Percentiles rank a stretch among this genome's conserved stretches.
These are phyloP conservation scores for Penicillium cinerascens DNA, from an alignment of 495 filamentous ascomycete species.

Conservation along the genomic window DNA sequence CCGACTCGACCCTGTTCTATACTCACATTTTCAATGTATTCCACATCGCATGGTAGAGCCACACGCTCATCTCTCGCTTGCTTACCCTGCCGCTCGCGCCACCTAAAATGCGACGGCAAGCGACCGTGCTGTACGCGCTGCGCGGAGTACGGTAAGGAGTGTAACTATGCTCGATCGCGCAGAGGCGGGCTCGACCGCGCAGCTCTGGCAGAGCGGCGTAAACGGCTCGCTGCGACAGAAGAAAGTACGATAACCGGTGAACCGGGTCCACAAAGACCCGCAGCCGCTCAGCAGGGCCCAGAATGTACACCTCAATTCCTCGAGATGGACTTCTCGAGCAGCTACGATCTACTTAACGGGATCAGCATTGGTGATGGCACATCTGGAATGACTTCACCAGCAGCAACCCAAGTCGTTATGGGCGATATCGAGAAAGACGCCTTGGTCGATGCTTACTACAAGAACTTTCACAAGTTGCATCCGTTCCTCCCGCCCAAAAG, in stretches of 20 bases:
- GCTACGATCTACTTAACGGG: not conserved
- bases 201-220: slow-evolving; percentile 20
- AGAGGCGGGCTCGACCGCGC: slow-evolving; percentile 21
- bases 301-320: slow-evolving; percentile 4
- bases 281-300: not conserved
- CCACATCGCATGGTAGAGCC: slow-evolving; percentile 1
- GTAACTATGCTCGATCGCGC: slow-evolving; percentile 19
- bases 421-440: slow-evolving; percentile 17
- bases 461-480: slow-evolving; percentile 27
- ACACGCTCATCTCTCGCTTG: slow-evolving; percentile 21
- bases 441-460: slow-evolving; percentile 21
- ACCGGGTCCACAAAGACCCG: not conserved
- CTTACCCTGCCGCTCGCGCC: slow-evolving; percentile 21
- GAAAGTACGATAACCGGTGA: not conserved
- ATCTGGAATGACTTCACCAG: not conserved
- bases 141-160: slow-evolving; percentile 13
- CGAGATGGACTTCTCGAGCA: not conserved
- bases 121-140: slow-evolving; percentile 19
- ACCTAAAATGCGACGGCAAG: slow-evolving; percentile 21
- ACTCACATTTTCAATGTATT: too few relatives aligned
- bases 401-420: not conserved
- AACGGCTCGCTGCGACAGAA: slow-evolving; percentile 11
- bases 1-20: too few relatives aligned
- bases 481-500: slow-evolving; percentile 23
- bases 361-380: not conserved